Evolutionary conservation across 148 eudicot genomes (phyloP), one percentile per base, ranked within the genome.

Genomic region (Selenicereus undatus): DNA sequence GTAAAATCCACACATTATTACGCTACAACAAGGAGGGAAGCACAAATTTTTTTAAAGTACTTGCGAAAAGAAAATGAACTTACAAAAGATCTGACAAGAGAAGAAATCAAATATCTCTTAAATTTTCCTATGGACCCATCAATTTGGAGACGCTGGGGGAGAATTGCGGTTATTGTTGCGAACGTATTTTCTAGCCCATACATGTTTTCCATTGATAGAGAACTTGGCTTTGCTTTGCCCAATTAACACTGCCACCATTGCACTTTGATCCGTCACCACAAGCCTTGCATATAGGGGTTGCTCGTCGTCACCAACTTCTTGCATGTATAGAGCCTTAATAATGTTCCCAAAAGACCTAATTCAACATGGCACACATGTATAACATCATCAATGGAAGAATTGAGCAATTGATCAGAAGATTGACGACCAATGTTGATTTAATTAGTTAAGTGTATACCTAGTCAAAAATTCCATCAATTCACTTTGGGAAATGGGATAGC

Each of bases 181-280:
- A 21, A 79, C 79, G 72, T 75, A 85, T 29, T 85, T 85, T 52
- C 87, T 72, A 0, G 85, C 87, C 85, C 87, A 85, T 22, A 82
- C 85, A 70, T 85, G 85, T 43, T 82, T 85, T 29, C 87, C 85
- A 77, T 85, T 85, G 78, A 85, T 85, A 0, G 87, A 29, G 45
- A 85, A 85, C 72, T 82, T 85, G 7, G 80, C 58, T 76, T 76
- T 85, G 36, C 71, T 32, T 27, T 80, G 78, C 21, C 48, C 76
- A 36, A 79, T 50, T 22, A 85, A 56, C 0, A 85, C 32, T 21
- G 42, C 52, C 0, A 75, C 78, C 83, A 82, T 79, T 1, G 82
- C 58, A 7, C 21, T 76, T 32, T 50, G 42, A 39, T 76, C 35
- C 6, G 79, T 83, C 12, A 85, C 85, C 62, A 85, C 85, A 51